Evolutionary conservation across 2,329 filamentous ascomycete genomes (phyloP).

Genomic region (Cladosporium sp.): DNA sequence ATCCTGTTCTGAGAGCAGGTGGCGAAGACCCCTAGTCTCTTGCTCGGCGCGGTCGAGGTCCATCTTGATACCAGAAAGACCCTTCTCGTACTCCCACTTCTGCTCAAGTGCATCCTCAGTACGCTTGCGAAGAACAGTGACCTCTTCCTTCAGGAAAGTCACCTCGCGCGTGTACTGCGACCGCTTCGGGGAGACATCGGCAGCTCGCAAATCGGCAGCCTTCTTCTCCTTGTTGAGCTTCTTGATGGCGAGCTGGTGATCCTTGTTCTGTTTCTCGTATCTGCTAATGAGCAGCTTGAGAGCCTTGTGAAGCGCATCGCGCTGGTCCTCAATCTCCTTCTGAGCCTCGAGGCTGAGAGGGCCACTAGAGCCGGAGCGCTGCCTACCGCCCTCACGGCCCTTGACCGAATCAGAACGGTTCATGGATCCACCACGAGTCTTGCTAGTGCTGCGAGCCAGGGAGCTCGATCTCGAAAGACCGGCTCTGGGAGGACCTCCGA

Average conservation of each 20-base stretch:
- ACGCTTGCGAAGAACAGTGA: conserved; percentile 75
- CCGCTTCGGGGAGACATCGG: conserved; percentile 65
- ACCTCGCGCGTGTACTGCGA: conserved; percentile 84
- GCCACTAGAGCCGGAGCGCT: conserved; percentile 34
- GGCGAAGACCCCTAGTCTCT: conserved; percentile 80
- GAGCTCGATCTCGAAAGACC: conserved; percentile 50
- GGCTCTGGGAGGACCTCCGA: conserved; percentile 4
- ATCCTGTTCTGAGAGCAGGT: conserved; percentile 76
- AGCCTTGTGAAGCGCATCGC: conserved; percentile 85
- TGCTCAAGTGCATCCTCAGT: conserved; percentile 93
- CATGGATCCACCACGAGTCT: conserved; percentile 28
- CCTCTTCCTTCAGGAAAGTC: conserved; percentile 71
- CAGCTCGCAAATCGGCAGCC: conserved; percentile 67
- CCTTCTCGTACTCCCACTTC: conserved; percentile 95
- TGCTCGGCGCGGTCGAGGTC: conserved; percentile 93
- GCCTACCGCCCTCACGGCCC: conserved; percentile 36
- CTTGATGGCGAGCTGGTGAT: conserved; percentile 76
- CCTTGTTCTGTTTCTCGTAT: conserved; percentile 77
- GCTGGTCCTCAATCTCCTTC: conserved; percentile 89
- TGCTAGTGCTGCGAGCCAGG: conserved; percentile 50
- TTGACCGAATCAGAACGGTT: conserved; percentile 33
- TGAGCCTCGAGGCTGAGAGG: conserved; percentile 61
- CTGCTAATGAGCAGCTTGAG: conserved; percentile 80
- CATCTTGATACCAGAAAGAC: conserved; percentile 84
- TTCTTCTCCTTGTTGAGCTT: conserved; percentile 56